phyloP scores from a whole-genome alignment of 495 filamentous ascomycete species.

The Tetracladium marchalianum region DNA sequence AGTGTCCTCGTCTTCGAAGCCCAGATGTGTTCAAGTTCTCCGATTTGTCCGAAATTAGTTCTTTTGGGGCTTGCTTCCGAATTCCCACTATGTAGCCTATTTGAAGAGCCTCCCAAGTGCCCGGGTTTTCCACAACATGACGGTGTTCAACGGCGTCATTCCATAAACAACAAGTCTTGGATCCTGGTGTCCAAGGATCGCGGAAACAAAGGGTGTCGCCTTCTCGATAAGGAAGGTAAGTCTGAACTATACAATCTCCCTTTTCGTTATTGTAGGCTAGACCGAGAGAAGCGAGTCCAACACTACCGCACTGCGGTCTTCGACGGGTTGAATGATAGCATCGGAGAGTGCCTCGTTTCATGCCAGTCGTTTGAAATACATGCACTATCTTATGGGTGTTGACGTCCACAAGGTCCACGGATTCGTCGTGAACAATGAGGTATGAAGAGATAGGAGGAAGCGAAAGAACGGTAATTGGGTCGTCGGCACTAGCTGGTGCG shows the following conservation, averaged over 20 bases:
- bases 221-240: constrained; percentile 38
- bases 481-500: constrained; percentile 19
- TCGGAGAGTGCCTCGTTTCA: constrained; percentile 41
- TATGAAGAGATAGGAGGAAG: constrained; percentile 35
- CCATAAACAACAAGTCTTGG: constrained; percentile 31
- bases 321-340: constrained; percentile 37
- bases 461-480: constrained; percentile 23
- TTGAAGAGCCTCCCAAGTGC: constrained; percentile 35
- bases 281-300: constrained; percentile 39
- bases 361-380: constrained; percentile 44
- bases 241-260: constrained; percentile 44
- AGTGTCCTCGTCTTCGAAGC: constrained; percentile 7
- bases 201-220: constrained; percentile 31
- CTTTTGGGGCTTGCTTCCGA: constrained; percentile 9
- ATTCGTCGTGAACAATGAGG: constrained; percentile 35
- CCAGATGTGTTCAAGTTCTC: constrained; percentile 3
- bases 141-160: constrained; percentile 25
- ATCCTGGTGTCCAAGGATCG: constrained; percentile 13
- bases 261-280: constrained; percentile 45
- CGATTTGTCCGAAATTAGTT: not conserved
- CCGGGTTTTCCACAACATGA: constrained; percentile 34
- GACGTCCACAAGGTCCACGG: constrained; percentile 45
- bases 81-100: constrained; percentile 40
- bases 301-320: constrained; percentile 35
- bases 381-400: constrained; percentile 39